These are phyloP conservation scores for Echeveria elegans DNA, from an alignment of 164 flowering plant species.

Conservation along the genomic window DNA sequence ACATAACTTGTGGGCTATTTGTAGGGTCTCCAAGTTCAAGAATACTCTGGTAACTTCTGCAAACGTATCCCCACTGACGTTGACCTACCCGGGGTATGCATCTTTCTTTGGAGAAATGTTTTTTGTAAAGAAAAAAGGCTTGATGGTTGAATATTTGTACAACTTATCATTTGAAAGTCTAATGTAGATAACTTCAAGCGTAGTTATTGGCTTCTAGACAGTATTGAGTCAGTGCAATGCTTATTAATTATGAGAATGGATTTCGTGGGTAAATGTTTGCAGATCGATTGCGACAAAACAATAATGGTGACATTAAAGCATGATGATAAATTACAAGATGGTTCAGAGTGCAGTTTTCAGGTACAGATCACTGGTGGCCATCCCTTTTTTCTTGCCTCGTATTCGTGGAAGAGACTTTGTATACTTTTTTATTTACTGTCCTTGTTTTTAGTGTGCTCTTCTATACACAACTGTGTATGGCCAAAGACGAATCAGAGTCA, in stretches of 20 bases:
- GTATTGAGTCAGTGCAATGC: too few relatives aligned
- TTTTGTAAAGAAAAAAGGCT: not conserved
- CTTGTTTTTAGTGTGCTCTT: constrained; percentile 77
- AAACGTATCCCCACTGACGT: constrained; percentile 96
- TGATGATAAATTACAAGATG: constrained; percentile 84
- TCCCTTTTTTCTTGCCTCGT: not conserved
- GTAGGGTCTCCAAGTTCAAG: constrained; percentile 98
- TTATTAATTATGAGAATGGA: not conserved
- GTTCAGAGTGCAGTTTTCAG: constrained; percentile 84
- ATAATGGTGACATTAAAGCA: constrained; percentile 80
- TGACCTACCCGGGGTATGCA: constrained; percentile 87
- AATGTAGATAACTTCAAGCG: not conserved
- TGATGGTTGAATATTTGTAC: not conserved
- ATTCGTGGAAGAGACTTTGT: not conserved
- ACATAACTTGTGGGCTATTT: not conserved
- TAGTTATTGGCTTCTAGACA: not conserved
- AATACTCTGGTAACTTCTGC: constrained; percentile 91
- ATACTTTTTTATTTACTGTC: not conserved
- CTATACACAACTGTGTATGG: constrained; percentile 93
- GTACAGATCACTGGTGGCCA: constrained; percentile 16
- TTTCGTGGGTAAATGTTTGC: constrained; percentile 14
- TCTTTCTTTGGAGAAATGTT: constrained; percentile 3
- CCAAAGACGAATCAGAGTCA: constrained; percentile 95
- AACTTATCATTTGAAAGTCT: not conserved
- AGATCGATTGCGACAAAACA: constrained; percentile 95